Percentiles rank a stretch among this genome's conserved stretches.
These are phyloP conservation scores for Penicillium carneum DNA, from an alignment of 2,329 filamentous ascomycete species.

Conservation along the genomic window DNA sequence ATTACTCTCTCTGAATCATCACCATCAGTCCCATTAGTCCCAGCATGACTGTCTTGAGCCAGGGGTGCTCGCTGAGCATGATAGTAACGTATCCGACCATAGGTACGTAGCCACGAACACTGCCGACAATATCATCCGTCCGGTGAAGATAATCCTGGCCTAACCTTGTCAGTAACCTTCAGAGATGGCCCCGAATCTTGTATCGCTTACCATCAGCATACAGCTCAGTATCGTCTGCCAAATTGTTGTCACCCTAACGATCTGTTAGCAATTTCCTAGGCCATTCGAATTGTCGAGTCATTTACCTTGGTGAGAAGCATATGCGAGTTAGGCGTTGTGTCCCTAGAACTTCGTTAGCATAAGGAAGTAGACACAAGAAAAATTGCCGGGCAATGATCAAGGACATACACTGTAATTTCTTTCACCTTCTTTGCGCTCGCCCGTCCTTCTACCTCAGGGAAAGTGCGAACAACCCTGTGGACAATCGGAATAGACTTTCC, in stretches of 20 bases:
- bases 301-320: conserved; percentile 79
- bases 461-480: conserved; percentile 81
- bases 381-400: not conserved
- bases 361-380: not conserved
- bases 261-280: not conserved
- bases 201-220: conserved; percentile 55
- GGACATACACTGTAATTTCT: conserved; percentile 42
- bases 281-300: not conserved
- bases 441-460: conserved; percentile 55
- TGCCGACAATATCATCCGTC: conserved; percentile 85
- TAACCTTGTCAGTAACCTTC: conserved; percentile 39
- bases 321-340: conserved; percentile 39
- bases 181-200: not conserved
- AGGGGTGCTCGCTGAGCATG: conserved; percentile 90
- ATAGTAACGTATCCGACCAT: conserved; percentile 98
- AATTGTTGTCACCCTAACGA: conserved; percentile 82
- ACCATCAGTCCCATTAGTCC: conserved; percentile 95
- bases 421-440: conserved; percentile 46
- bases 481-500: conserved; percentile 97
- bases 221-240: conserved; percentile 85
- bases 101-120: conserved; percentile 87
- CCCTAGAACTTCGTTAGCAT: conserved; percentile 29
- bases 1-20: conserved; percentile 84
- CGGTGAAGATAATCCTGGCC: conserved; percentile 87
- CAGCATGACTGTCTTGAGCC: conserved; percentile 94